Percentiles rank a stretch among this genome's conserved stretches.
Conservation (phyloP, 2,329 filamentous ascomycete genomes). For the Penicillium sp. region DNA sequence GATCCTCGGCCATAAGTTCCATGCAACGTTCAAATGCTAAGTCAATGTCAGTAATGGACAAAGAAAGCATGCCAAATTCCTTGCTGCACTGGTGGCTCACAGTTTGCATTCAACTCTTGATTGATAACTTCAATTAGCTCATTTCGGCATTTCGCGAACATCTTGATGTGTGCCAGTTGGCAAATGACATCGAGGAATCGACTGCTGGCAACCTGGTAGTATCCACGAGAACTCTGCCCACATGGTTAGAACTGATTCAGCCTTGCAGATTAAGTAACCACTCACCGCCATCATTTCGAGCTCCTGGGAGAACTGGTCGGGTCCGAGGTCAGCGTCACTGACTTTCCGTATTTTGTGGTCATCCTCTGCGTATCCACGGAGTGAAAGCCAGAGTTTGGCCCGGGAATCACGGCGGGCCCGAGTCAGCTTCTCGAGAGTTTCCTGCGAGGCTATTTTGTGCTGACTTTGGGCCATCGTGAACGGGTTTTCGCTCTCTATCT, state of each 20-base stretch:
- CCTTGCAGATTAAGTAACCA: background rate
- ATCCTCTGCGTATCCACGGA: conserved; percentile 14
- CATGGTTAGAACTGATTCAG: background rate
- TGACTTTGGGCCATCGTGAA: conserved; percentile 48
- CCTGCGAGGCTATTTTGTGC: conserved; percentile 21
- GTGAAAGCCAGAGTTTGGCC: conserved; percentile 8
- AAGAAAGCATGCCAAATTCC: background rate
- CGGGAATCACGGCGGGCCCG: conserved; percentile 20
- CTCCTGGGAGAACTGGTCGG: conserved; percentile 35
- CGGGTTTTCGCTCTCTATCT: conserved; percentile 52
- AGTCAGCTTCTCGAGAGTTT: conserved; percentile 10
- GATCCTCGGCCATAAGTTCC: conserved; percentile 37
- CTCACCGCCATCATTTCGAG: conserved; percentile 42
- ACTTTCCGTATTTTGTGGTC: conserved; percentile 20
- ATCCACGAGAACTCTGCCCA: conserved; percentile 31
- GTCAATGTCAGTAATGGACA: background rate
- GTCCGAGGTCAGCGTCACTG: conserved; percentile 26
- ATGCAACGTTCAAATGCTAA: conserved; percentile 33
- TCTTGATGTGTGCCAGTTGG: conserved; percentile 33
- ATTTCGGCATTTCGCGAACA: conserved; percentile 34
- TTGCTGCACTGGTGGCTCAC: conserved; percentile 18
- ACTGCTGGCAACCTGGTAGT: conserved; percentile 38
- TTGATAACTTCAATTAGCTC: conserved; percentile 31
- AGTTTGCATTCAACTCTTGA: conserved; percentile 26
- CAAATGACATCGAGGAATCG: conserved; percentile 39